Evolutionary conservation across 345 rosid species (phyloP), one percentile per base, ranked within the genome.

Genomic region (Gossypium ekmanianum): DNA sequence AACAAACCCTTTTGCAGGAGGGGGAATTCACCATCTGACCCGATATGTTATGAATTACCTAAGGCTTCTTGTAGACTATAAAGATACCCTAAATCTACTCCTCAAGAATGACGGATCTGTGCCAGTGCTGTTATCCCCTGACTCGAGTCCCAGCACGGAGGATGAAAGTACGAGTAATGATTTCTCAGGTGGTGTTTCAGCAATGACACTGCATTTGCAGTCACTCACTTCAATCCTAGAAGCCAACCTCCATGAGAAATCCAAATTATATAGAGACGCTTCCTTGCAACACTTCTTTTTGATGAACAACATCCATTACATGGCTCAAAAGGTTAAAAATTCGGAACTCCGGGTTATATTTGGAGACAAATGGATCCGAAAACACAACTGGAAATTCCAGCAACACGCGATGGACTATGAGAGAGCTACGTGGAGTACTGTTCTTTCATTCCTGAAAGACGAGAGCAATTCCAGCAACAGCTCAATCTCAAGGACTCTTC

Each of bases 261-360:
- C 97, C 22, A 87, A 78, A 79, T 78, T 92, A 57, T 94, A 92
- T 78, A 81, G 55, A 73, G 97, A 89, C 55, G 70, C 80, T 43
- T 83, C 97, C 12, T 70, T 94, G 84, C 91, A 83, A 68, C 97
- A 92, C 75, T 78, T 92, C 47, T 94, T 94, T 81, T 78, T 94
- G 78, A 87, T 91, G 89, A 94, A 91, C 90, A 94, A 94, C 65
- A 78, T 94, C 26, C 87, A 94, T 76, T 94, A 94, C 90, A 92
- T 94, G 90, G 85, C 94, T 11, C 84, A 89, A 57, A 94, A 94
- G 80, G 93, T 89, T 59, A 82, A 83, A 75, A 83, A 84, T 58
- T 89, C 97, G 0, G 94, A 91, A 71, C 91, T 94, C 41, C 77
- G 85, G 73, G 79, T 56, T 43, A 78, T 89, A 50, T 91, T 92